Percentiles rank a stretch among this genome's conserved stretches.
Conservation (phyloP, 208 protist species). For the Acanthamoeba sp. region DNA sequence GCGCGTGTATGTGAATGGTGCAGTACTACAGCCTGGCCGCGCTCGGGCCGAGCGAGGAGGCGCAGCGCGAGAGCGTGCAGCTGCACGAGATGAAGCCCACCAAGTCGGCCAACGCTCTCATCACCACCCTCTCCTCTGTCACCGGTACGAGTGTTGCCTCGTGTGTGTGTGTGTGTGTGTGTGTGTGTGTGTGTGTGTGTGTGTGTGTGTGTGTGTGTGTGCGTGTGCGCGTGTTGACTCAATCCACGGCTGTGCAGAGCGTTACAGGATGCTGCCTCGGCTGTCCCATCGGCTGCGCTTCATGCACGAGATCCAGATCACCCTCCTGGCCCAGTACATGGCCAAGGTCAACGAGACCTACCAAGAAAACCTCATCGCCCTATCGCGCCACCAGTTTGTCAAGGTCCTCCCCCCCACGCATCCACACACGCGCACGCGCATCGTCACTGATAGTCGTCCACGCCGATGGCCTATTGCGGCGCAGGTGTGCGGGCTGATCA, state of each 20-base stretch:
- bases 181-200: no score
- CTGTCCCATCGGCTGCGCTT: background rate
- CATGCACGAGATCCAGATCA: slow-evolving; percentile 36
- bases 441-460: background rate
- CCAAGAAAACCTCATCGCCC: background rate
- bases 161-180: background rate
- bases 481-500: slow-evolving; percentile 6
- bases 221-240: background rate
- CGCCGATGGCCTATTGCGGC: background rate
- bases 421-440: background rate
- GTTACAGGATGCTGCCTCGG: slow-evolving; percentile 30
- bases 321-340: slow-evolving; percentile 30
- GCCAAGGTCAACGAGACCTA: slow-evolving; percentile 26
- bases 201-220: no score
- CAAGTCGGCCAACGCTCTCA: background rate
- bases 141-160: background rate
- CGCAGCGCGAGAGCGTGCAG: background rate
- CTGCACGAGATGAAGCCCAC: slow-evolving; percentile 28
- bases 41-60: background rate
- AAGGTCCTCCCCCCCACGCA: background rate
- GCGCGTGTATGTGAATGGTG: background rate
- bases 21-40: slow-evolving; percentile 6
- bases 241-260: background rate
- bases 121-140: background rate
- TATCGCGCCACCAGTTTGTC: background rate